Evolutionary conservation across 2,329 filamentous ascomycete species (phyloP).

Genomic region (Arthrinium puccinioides): DNA sequence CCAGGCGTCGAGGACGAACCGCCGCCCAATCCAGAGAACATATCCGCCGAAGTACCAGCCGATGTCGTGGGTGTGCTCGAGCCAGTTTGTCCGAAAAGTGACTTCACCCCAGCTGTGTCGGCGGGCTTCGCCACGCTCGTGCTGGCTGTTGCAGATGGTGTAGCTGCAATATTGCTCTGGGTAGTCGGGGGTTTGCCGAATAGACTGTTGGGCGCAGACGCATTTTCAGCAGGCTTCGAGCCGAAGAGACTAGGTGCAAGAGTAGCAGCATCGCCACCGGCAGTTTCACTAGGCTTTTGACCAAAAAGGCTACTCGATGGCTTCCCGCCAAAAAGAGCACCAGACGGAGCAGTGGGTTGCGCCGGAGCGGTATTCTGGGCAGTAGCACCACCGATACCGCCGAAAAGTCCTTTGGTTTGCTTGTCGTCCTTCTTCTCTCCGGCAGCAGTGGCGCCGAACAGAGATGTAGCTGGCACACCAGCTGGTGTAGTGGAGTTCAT

Average conservation of each 20-base stretch:
- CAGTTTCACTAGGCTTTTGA: constrained; percentile 13
- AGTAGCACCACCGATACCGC: constrained; percentile 22
- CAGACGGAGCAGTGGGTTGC: constrained; percentile 13
- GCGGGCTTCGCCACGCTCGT: constrained; percentile 12
- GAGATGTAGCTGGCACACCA: constrained; percentile 38
- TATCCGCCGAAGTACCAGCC: constrained; percentile 3
- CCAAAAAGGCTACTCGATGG: constrained; percentile 12
- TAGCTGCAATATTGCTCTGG: constrained; percentile 10
- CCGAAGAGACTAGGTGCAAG: constrained; percentile 10
- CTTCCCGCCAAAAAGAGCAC: too few relatives aligned
- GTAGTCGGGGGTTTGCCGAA: constrained; percentile 10
- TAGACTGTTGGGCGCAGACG: constrained; percentile 8
- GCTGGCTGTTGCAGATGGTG: constrained; percentile 9
- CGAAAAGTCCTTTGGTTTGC: constrained; percentile 18
- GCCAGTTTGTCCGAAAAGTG: constrained; percentile 15
- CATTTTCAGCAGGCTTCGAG: constrained; percentile 13
- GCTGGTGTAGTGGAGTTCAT: constrained; percentile 48
- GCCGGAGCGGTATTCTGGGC: constrained; percentile 20
- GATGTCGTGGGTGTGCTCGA: constrained; percentile 1
- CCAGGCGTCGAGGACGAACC: constrained; percentile 13
- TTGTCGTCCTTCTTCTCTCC: constrained; percentile 8
- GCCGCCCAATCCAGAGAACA: constrained; percentile 9
- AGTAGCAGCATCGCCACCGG: neutral
- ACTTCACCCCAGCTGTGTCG: too few relatives aligned
- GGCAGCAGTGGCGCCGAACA: constrained; percentile 11